Evolutionary conservation across 2,329 filamentous ascomycete species (phyloP).

Genomic region (Capronia americana): DNA sequence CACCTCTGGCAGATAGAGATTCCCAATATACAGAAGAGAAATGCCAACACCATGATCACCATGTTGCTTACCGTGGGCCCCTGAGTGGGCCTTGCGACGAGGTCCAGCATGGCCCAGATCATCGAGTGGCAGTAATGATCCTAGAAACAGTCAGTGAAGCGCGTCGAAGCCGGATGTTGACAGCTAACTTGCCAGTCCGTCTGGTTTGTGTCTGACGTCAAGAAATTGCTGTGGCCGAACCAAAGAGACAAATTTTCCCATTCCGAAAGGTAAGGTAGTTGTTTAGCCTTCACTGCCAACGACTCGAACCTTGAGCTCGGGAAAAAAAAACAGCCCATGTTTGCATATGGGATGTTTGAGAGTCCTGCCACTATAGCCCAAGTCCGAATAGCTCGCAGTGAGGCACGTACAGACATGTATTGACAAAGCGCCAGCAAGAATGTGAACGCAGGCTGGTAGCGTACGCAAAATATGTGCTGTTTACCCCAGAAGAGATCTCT

Average conservation of each 20-base stretch:
- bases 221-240: background rate
- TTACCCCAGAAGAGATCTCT: conserved; percentile 4
- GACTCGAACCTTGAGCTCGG: background rate
- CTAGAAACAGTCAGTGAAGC: background rate
- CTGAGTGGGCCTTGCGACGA: background rate
- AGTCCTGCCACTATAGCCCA: background rate
- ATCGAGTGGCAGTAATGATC: background rate
- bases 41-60: background rate
- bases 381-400: background rate
- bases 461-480: background rate
- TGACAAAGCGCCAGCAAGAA: background rate
- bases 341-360: background rate
- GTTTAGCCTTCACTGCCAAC: background rate
- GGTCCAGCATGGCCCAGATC: background rate
- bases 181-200: background rate
- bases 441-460: background rate
- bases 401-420: background rate
- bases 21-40: background rate
- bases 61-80: background rate
- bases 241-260: background rate
- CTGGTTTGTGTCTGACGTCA: conserved; percentile 6
- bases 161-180: background rate
- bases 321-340: background rate
- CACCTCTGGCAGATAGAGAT: background rate
- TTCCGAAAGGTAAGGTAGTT: background rate